Base-by-base conservation (phyloP, 352 stramenopile genomes). In the Globisporangium polare region DNA sequence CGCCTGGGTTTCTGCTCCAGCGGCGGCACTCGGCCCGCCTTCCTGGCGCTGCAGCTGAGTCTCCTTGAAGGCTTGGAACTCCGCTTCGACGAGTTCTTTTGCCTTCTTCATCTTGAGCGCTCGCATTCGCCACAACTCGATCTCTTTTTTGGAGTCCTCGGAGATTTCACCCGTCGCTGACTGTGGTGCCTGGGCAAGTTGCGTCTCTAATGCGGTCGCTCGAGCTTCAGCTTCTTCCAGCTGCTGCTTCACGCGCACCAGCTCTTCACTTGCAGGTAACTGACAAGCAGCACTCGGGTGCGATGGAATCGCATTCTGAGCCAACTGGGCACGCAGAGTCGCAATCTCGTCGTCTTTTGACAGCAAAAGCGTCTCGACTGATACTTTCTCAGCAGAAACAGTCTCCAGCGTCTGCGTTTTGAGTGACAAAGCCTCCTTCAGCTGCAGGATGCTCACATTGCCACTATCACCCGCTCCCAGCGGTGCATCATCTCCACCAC, bases 71-170 rank as follows among this genome's bases (percentile, higher is more conserved):
- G 41, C 37, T 12, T 47, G 18, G 15, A 72, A 22, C 50, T 73
- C 69, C 2, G 47, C 37, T 39, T 76, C 69, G 3, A 65, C 35
- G 17, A 67, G 20, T 24, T 76, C 69, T 47, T 76, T 76, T 2
- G 69, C 26, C 46, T 76, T 76, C 35, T 76, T 76, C 69, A 76
- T 76, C 46, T 76, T 76, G 24, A 76, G 22, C n/a, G 69, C 69
- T 17, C 69, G 69, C 22, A 73, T 66, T 31, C 67, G 65, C 69
- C 69, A 76, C n/a, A 76, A 35, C 31, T 76, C 69, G n/a, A 74
- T 37, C 33, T 76, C 66, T 31, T 74, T 74, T 27, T 54, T 59
- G 9, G 9, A 10, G 53, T 65, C 53, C 26, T 68, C 64, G 12
- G 50, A 55, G 1, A 20, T 18, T 54, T 7, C 42, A 42, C 29